Base-by-base conservation (phyloP, 768 basidiomycete species). In the Suillus variegatus region DNA sequence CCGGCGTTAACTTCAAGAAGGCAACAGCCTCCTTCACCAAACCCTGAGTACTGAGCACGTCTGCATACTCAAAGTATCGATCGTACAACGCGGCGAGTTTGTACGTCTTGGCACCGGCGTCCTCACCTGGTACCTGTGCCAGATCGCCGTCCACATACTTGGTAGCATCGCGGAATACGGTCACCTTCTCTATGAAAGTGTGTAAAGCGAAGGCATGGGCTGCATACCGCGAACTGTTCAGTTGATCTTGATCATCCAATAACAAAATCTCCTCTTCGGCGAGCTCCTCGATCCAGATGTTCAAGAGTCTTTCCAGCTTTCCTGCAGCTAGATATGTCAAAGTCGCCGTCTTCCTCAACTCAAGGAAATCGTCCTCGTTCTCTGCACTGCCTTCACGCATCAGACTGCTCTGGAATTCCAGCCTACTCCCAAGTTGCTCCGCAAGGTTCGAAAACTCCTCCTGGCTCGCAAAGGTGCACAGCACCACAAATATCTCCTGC, bases 181-280 rank as follows among this genome's bases (percentile, higher is more conserved):
- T 89, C 28, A 98, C 95, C 78, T 99, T 99, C 79, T 99, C 97
- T 70, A 99, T 85, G 78, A 99, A 96, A 0, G 91, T 89, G 74
- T 98, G 97, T 49, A 99, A 79, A 3, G 95, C 94, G 35, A 88
- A 85, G 0, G 91, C 93, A 67, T 94, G 93, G 0, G 90, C 88
- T 1, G 92, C 88, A 72, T 94, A 95, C 7, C 82, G 82, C 4
- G 90, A 88, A 61, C 84, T 78, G 55, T 69, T 77, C 40, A 77
- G 70, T 13, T 78, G 71, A 22, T 80, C 77, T 36, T 81, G 75
- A 3, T 80, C 82, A 4, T 77, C 68, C 14, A 84, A 73, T 12
- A 87, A 76, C 0, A 73, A 73, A 52, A 78, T 82, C 78, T 97
- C 95, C 65, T 99, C 97, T 72, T 98, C 95, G 2, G 77, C 77